These are phyloP conservation scores for Erysimum pusillum DNA, from an alignment of 441 rosid species.

Conservation along the genomic window DNA sequence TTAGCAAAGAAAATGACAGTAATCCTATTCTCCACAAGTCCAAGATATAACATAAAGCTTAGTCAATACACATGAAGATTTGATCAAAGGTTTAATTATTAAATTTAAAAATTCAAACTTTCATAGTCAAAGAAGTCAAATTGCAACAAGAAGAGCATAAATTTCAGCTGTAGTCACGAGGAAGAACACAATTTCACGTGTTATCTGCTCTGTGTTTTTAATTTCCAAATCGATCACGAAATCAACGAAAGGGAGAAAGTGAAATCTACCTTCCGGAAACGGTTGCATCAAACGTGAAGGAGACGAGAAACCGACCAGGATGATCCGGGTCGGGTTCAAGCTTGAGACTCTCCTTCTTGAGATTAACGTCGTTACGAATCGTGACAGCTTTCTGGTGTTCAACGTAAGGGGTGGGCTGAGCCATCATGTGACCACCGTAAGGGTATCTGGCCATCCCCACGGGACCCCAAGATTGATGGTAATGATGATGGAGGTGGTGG, in stretches of 20 bases:
- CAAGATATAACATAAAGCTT: slow-evolving; percentile 16
- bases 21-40: slow-evolving; percentile 59
- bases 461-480: slow-evolving; percentile 21
- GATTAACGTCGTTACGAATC: slow-evolving; percentile 80
- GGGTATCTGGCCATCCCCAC: slow-evolving; percentile 53
- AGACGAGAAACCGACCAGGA: slow-evolving; percentile 73
- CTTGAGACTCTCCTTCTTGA: slow-evolving; percentile 85
- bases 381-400: slow-evolving; percentile 95
- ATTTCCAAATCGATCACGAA: slow-evolving; percentile 21
- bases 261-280: slow-evolving; percentile 80
- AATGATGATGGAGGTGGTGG: slow-evolving; percentile 53
- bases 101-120: neutral
- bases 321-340: slow-evolving; percentile 71
- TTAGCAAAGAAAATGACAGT: slow-evolving; percentile 84
- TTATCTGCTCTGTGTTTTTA: slow-evolving; percentile 7
- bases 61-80: neutral
- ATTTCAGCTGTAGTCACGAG: slow-evolving; percentile 19
- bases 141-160: slow-evolving; percentile 10
- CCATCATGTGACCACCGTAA: slow-evolving; percentile 59
- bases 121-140: slow-evolving; percentile 6
- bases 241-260: slow-evolving; percentile 8
- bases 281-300: slow-evolving; percentile 94
- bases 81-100: neutral
- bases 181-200: slow-evolving; percentile 21
- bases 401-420: slow-evolving; percentile 68